A percentile compares a stretch with the other conserved stretches of the same genome.
phyloP scores from a whole-genome alignment of 768 basidiomycete species.

The Russula virescens region DNA sequence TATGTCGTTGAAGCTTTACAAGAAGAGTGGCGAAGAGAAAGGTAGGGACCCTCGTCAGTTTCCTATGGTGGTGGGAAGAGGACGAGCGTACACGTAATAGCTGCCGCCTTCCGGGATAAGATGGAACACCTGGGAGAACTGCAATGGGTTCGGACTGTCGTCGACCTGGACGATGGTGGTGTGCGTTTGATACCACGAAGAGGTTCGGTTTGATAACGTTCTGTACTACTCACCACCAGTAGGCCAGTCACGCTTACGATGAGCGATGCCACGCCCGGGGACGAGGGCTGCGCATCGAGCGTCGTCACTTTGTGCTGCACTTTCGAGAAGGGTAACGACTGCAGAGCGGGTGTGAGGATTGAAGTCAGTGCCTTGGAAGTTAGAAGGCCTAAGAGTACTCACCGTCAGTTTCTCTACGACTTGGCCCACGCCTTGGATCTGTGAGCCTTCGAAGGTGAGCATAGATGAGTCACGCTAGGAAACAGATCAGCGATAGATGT shows the following conservation, averaged over 20 bases:
- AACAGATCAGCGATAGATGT: background rate
- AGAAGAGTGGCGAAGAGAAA: constrained; percentile 8
- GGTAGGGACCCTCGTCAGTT: background rate
- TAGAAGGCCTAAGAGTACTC: too few relatives aligned
- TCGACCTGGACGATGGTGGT: constrained; percentile 56
- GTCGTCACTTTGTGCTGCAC: constrained; percentile 81
- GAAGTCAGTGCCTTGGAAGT: too few relatives aligned
- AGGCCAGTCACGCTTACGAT: constrained; percentile 88
- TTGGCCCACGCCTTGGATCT: constrained; percentile 44
- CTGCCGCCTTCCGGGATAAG: constrained; percentile 66
- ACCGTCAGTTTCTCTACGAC: constrained; percentile 78
- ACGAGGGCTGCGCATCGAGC: constrained; percentile 84
- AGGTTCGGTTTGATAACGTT: background rate
- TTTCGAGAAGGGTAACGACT: constrained; percentile 72
- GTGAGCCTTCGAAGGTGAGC: constrained; percentile 73
- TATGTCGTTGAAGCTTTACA: constrained; percentile 70
- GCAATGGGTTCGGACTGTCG: constrained; percentile 69
- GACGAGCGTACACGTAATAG: constrained; percentile 75
- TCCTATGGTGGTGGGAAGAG: background rate
- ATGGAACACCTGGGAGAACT: constrained; percentile 92
- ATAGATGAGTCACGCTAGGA: constrained; percentile 72
- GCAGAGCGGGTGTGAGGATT: background rate
- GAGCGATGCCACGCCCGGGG: constrained; percentile 46
- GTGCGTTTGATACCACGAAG: background rate
- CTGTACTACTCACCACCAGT: constrained; percentile 49